phyloP scores from a whole-genome alignment of 208 protist species.

The Acanthamoeba quina region DNA sequence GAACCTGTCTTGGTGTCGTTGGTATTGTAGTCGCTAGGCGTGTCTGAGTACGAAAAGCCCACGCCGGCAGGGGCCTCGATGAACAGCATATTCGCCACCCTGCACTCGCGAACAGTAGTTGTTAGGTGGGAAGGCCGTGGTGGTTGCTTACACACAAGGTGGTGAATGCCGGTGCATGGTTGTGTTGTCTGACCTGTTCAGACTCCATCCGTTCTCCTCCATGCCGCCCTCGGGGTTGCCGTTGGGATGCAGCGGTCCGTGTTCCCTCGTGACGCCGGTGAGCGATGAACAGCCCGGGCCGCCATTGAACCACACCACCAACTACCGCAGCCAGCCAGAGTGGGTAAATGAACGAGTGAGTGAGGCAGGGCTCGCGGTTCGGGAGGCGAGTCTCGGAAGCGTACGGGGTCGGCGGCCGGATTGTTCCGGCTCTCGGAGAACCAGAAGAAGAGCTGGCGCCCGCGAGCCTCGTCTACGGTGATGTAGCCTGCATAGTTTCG shows the following conservation, averaged over 20 bases:
- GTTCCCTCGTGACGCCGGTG: conserved; percentile 78
- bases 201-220: conserved; percentile 73
- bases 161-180: too few relatives aligned
- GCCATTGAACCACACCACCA: conserved; percentile 86
- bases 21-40: conserved; percentile 67
- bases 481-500: conserved; percentile 76
- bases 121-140: too few relatives aligned
- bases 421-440: conserved; percentile 77
- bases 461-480: conserved; percentile 53
- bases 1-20: conserved; percentile 70
- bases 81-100: conserved; percentile 82
- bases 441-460: conserved; percentile 77
- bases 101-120: too few relatives aligned
- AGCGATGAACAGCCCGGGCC: conserved; percentile 83
- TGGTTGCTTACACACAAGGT: too few relatives aligned
- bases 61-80: conserved; percentile 81
- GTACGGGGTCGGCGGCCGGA: conserved; percentile 67
- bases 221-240: conserved; percentile 60
- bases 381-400: not conserved
- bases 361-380: too few relatives aligned
- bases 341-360: not conserved
- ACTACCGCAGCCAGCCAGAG: not conserved
- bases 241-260: conserved; percentile 80
- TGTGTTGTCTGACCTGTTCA: not conserved
- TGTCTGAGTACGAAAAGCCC: conserved; percentile 81